Evolutionary conservation across 305 asterid species (phyloP).

Genomic region (Rubia tinctorum): DNA sequence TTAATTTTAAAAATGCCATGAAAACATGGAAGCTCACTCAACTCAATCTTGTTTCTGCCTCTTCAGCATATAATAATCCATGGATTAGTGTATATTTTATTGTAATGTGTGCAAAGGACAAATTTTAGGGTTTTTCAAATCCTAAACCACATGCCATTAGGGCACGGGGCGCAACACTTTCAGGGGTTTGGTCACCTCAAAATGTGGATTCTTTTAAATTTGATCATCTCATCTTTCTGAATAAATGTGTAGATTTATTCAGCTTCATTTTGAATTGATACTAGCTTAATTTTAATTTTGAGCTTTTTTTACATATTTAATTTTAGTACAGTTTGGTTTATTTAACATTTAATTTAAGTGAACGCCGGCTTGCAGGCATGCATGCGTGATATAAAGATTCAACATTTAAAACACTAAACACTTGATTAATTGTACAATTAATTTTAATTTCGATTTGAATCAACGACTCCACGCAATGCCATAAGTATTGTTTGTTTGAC

Average conservation of each 20-base stretch:
- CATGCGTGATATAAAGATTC: too few relatives aligned
- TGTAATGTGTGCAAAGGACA: neutral
- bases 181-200: constrained; percentile 46
- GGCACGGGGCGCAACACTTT: constrained; percentile 97
- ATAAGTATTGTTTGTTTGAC: too few relatives aligned
- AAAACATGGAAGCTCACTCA: constrained; percentile 7
- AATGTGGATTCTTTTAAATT: constrained; percentile 1
- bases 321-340: too few relatives aligned
- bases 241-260: neutral
- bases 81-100: neutral
- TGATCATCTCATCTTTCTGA: neutral
- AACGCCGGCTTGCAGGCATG: too few relatives aligned
- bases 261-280: too few relatives aligned
- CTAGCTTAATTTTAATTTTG: too few relatives aligned
- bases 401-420: too few relatives aligned
- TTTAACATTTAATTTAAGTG: too few relatives aligned
- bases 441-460: too few relatives aligned
- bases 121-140: neutral
- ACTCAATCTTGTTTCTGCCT: constrained; percentile 1
- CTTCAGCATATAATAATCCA: neutral
- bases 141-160: constrained; percentile 22
- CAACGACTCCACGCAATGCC: too few relatives aligned
- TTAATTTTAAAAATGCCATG: neutral
- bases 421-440: too few relatives aligned
- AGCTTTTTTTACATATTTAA: too few relatives aligned